Evolutionary conservation across 2,329 filamentous ascomycete species (phyloP).

Genomic region (Colletotrichum zoysiae): DNA sequence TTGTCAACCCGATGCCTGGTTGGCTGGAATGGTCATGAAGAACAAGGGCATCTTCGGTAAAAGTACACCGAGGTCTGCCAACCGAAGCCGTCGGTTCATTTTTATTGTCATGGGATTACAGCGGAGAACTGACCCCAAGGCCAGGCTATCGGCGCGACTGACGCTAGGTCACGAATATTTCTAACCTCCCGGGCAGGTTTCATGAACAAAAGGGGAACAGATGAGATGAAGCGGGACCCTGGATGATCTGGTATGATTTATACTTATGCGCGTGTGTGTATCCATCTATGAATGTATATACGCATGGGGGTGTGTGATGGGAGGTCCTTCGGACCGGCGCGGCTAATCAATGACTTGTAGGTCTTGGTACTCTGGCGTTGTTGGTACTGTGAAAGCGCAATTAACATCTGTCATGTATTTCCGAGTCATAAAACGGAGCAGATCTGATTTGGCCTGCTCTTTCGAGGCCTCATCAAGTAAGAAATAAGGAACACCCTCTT

Average conservation of each 20-base stretch:
- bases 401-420: background rate
- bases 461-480: too few species aligned
- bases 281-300: too few species aligned
- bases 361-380: slow-evolving; percentile 17
- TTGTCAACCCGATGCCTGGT: background rate
- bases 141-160: background rate
- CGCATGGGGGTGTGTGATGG: background rate
- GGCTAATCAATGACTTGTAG: slow-evolving; percentile 29
- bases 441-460: background rate
- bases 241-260: slow-evolving; percentile 30
- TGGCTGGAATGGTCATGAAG: background rate
- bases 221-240: slow-evolving; percentile 28
- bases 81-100: background rate
- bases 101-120: background rate
- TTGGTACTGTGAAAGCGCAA: background rate
- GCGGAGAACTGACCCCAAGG: background rate
- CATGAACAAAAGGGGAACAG: slow-evolving; percentile 22
- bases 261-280: background rate
- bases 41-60: background rate
- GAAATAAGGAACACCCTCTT: background rate
- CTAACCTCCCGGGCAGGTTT: background rate
- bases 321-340: slow-evolving; percentile 34
- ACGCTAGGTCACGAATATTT: background rate
- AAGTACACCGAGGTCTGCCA: slow-evolving; percentile 4
- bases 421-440: background rate